These are phyloP conservation scores for Symbiotaphrina buchneri DNA, from an alignment of 495 filamentous ascomycete species.

Conservation along the genomic window DNA sequence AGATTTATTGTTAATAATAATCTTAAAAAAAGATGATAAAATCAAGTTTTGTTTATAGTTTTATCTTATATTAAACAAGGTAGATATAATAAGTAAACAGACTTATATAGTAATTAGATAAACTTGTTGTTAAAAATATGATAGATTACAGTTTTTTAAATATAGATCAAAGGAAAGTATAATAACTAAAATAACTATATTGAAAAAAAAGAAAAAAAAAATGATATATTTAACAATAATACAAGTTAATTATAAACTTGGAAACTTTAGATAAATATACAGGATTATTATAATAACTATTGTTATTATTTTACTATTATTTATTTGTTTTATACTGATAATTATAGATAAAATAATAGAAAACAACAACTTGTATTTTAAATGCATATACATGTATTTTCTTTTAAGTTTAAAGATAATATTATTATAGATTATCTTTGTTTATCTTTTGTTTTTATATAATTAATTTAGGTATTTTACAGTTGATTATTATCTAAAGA, in stretches of 20 bases:
- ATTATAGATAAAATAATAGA: constrained; percentile 1
- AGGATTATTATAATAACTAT: neutral
- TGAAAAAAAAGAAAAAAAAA: no score
- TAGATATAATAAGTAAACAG: constrained; percentile 8
- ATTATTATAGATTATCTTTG: no score
- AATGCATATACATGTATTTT: neutral
- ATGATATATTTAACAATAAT: neutral
- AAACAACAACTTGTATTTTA: neutral
- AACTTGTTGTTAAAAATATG: neutral
- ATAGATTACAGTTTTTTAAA: neutral
- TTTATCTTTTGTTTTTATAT: neutral
- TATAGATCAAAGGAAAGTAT: neutral
- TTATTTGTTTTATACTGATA: neutral
- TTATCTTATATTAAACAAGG: constrained; percentile 8
- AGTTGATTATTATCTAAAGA: neutral
- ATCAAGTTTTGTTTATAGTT: no score
- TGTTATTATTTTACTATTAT: neutral
- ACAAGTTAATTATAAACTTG: neutral
- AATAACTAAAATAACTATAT: no score
- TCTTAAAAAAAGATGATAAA: no score
- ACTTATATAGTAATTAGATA: constrained; percentile 3
- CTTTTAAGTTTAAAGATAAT: neutral
- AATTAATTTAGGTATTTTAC: neutral
- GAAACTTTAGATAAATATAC: neutral
- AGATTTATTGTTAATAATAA: no score